phyloP scores from a whole-genome alignment of 139 green algal genomes.

The Nannochloris sp. region DNA sequence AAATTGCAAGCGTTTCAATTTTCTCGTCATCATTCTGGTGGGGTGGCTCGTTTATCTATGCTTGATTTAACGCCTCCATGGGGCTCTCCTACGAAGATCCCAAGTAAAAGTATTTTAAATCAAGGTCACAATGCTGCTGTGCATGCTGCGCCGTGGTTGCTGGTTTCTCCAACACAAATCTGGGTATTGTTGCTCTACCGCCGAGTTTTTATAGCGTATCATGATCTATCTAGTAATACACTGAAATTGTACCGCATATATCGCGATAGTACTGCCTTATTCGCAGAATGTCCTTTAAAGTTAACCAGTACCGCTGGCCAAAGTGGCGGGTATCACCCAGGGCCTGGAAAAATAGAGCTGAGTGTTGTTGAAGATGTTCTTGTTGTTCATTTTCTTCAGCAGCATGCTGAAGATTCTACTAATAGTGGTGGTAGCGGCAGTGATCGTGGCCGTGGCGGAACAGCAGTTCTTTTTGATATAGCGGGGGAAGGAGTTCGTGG shows the following conservation, averaged over 20 bases:
- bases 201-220: constrained; percentile 5
- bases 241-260: constrained; percentile 9
- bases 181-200: constrained; percentile 18
- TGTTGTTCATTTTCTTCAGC: neutral
- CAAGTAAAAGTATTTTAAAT: too few species aligned
- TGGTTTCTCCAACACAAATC: neutral
- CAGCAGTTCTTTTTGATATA: too few species aligned
- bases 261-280: neutral
- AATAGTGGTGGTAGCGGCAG: too few species aligned
- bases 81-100: constrained; percentile 4
- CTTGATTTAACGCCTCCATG: constrained; percentile 23
- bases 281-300: neutral
- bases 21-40: neutral
- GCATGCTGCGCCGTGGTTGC: neutral
- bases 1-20: constrained; percentile 16
- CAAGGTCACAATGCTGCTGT: too few species aligned
- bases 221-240: neutral
- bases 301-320: too few species aligned
- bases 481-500: too few species aligned
- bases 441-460: too few species aligned
- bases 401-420: too few species aligned
- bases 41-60: constrained; percentile 1
- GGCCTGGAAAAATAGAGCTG: neutral
- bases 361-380: constrained; percentile 18
- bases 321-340: too few species aligned